phyloP scores from a whole-genome alignment of 179 eudicot genomes.

The Vitellaria paradoxa region DNA sequence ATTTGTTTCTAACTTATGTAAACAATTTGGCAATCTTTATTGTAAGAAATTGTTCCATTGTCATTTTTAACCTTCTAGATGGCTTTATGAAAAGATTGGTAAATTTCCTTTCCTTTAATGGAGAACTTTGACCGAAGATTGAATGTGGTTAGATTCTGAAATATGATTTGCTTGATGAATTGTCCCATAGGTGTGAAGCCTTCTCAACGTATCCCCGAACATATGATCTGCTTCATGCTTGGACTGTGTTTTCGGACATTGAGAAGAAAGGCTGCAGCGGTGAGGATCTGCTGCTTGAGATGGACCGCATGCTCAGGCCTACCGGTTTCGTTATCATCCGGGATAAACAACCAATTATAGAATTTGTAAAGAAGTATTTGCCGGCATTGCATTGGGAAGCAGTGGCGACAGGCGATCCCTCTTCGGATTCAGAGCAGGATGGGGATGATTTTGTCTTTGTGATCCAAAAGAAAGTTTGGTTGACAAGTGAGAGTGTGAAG shows the following conservation, averaged over 20 bases:
- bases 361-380: slow-evolving; percentile 71
- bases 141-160: background rate
- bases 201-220: slow-evolving; percentile 98
- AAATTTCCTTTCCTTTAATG: background rate
- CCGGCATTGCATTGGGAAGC: slow-evolving; percentile 91
- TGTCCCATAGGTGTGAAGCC: slow-evolving; percentile 78
- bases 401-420: slow-evolving; percentile 54
- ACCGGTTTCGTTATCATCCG: slow-evolving; percentile 79
- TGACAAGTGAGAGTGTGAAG: slow-evolving; percentile 61
- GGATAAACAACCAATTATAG: slow-evolving; percentile 68
- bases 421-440: slow-evolving; percentile 54
- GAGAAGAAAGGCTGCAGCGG: slow-evolving; percentile 90
- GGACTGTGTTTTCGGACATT: slow-evolving; percentile 81
- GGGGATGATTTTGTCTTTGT: slow-evolving; percentile 68
- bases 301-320: slow-evolving; percentile 91
- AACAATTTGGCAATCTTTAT: background rate
- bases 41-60: background rate
- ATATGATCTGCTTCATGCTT: slow-evolving; percentile 94
- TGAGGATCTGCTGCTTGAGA: slow-evolving; percentile 87
- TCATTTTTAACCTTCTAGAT: background rate
- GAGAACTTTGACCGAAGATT: background rate
- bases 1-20: background rate
- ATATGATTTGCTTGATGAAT: background rate
- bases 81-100: background rate
- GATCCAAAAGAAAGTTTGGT: slow-evolving; percentile 87